Conservation (phyloP, 2,329 filamentous ascomycete genomes). For the Alternaria hordeiaustralica region DNA sequence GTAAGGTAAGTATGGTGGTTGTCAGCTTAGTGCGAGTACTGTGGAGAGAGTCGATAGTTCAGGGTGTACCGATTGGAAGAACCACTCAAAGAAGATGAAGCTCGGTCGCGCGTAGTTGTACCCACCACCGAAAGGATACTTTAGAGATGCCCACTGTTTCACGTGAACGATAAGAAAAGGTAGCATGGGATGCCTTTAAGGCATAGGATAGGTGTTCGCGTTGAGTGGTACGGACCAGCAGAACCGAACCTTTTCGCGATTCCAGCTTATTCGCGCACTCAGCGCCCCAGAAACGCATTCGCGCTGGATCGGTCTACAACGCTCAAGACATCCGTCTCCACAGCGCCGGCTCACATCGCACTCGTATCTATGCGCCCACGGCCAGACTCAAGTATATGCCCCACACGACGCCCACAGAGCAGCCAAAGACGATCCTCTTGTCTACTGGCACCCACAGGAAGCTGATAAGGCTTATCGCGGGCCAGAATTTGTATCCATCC, state of each 20-base stretch:
- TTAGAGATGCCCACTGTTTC: neutral
- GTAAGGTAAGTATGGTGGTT: neutral
- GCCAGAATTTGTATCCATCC: constrained; percentile 78
- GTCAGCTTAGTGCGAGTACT: neutral
- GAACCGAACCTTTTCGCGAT: neutral
- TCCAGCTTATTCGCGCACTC: neutral
- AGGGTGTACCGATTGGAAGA: neutral
- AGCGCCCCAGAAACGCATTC: neutral
- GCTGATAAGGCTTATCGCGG: constrained; percentile 71
- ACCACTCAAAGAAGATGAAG: neutral
- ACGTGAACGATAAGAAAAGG: neutral
- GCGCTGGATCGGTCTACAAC: neutral
- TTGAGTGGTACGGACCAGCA: neutral
- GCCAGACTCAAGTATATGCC: constrained; percentile 75
- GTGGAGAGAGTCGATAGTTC: neutral
- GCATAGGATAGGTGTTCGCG: neutral
- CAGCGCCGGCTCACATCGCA: neutral
- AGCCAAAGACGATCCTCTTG: constrained; percentile 72
- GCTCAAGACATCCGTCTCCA: neutral
- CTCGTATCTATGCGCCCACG: constrained; percentile 35
- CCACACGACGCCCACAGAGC: constrained; percentile 75
- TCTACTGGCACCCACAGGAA: constrained; percentile 76
- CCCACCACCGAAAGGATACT: neutral
- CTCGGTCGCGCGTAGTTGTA: neutral
- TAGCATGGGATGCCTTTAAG: neutral